A percentile compares a stretch with the other conserved stretches of the same genome.
Evolutionary conservation across 345 rosid species (phyloP).

Genomic region (Turritis glabra): DNA sequence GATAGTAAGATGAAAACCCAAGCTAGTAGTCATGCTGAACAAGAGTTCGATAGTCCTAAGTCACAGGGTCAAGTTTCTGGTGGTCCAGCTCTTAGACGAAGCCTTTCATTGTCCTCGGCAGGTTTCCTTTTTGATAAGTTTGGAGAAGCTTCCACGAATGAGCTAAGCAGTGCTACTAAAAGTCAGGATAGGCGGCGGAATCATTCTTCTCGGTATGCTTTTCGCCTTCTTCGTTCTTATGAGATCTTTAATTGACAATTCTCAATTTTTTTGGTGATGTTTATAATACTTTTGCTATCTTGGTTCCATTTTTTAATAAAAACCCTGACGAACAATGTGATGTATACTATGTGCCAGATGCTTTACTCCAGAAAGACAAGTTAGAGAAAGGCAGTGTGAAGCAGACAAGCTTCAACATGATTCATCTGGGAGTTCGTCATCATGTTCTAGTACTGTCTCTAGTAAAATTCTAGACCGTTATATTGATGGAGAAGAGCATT

Average conservation of each 20-base stretch:
- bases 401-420: slow-evolving; percentile 46
- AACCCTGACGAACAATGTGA: background rate
- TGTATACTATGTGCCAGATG: slow-evolving; percentile 32
- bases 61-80: slow-evolving; percentile 55
- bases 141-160: slow-evolving; percentile 44
- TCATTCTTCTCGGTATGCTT: slow-evolving; percentile 54
- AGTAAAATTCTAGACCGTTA: slow-evolving; percentile 83
- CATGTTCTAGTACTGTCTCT: slow-evolving; percentile 70
- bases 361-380: slow-evolving; percentile 57
- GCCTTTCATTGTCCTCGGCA: slow-evolving; percentile 79
- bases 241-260: background rate
- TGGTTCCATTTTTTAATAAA: background rate
- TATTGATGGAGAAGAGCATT: slow-evolving; percentile 90
- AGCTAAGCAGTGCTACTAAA: slow-evolving; percentile 38
- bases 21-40: slow-evolving; percentile 41
- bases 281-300: background rate
- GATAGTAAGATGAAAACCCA: slow-evolving; percentile 44
- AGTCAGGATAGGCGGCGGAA: slow-evolving; percentile 39
- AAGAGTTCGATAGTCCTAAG: slow-evolving; percentile 46
- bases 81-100: slow-evolving; percentile 68
- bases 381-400: slow-evolving; percentile 52
- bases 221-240: slow-evolving; percentile 26
- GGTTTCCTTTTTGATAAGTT: slow-evolving; percentile 56
- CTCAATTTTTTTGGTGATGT: background rate
- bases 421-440: slow-evolving; percentile 70